These are phyloP conservation scores for Trichoderma gracile DNA, from an alignment of 2,329 filamentous ascomycete genomes.

Conservation along the genomic window DNA sequence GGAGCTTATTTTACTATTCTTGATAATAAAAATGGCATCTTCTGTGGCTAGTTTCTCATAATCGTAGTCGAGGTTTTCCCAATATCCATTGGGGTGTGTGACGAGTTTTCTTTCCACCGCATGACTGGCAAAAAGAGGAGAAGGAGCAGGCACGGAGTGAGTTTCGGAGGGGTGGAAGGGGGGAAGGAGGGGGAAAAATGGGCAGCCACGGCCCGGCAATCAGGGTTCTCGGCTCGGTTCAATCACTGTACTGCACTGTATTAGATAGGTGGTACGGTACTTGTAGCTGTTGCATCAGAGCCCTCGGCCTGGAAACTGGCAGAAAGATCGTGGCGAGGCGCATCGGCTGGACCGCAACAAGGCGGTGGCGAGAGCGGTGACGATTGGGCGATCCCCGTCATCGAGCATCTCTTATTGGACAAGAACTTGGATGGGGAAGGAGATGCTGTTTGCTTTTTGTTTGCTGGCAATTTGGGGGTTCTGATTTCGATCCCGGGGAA, in stretches of 20 bases:
- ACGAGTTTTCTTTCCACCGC: too few relatives aligned
- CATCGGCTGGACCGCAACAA: constrained; percentile 12
- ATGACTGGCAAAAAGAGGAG: too few relatives aligned
- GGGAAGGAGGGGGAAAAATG: not conserved
- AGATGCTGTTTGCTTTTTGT: not conserved
- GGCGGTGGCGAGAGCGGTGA: constrained; percentile 14
- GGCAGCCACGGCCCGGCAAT: constrained; percentile 2
- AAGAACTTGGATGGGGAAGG: not conserved
- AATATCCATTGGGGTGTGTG: too few relatives aligned
- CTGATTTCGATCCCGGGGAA: constrained; percentile 6
- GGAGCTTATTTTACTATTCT: too few relatives aligned
- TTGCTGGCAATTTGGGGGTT: too few relatives aligned
- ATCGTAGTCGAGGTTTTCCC: too few relatives aligned
- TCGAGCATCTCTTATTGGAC: constrained; percentile 3
- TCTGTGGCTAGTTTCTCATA: too few relatives aligned
- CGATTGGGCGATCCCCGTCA: not conserved
- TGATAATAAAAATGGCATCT: too few relatives aligned
- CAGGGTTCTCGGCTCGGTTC: not conserved
- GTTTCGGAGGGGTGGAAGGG: not conserved
- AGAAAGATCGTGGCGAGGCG: not conserved
- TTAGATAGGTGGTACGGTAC: too few relatives aligned
- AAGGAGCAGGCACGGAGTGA: not conserved
- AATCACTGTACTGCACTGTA: too few relatives aligned
- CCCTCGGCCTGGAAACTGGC: not conserved
- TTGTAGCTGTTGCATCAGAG: too few relatives aligned